Base-by-base conservation (phyloP, 306 rosid species). In the Phaseolus lunatus region DNA sequence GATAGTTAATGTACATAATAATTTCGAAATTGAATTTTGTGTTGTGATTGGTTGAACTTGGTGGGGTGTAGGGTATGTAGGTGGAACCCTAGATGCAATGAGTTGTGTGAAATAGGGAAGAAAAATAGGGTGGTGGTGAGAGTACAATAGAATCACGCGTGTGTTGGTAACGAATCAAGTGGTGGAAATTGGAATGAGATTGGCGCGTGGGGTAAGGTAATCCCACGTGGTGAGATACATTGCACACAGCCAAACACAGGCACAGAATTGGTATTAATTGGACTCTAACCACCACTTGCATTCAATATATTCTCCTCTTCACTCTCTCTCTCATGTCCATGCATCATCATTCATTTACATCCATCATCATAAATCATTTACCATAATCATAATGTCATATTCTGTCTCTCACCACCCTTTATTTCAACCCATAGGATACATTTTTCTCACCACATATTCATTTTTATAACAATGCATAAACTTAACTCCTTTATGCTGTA, bases 201-300 rank as follows among this genome's bases (percentile, higher is more conserved):
- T 45, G 76, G 79, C 29, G 71, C n/a, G 71, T 80, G 23, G 56
- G 43, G 43, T 70, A 16, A 66, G 71, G 63, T 35, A 80, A 44
- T 26, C 70, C 41, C 82, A 77, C 69, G 74, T 70, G 73, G 22
- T 67, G 29, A 65, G 82, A 84, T 84, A 41, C 87, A 84, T 58
- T 80, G 85, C 64, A 84, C 70, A 49, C 16, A 9, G 45, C 66
- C 72, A 64, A 54, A 62, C 20, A 79, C 64, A 7, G 4, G 10
- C 14, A 9, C 14, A 9, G 2, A 3, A 39, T 39, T 1, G 44
- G 9, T 35, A 6, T 35, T 49, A 45, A 20, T 0, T 41, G n/a
- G 54, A 67, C 50, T 61, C 44, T 19, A 78, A 53, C 22, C 73
- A 45, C 87, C 75, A 80, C 53, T 80, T 72, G 85, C 73, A 76